Percentiles rank a stretch among this genome's conserved stretches.
phyloP scores from a whole-genome alignment of 2,329 filamentous ascomycete genomes.

The Septoria petroselini region DNA sequence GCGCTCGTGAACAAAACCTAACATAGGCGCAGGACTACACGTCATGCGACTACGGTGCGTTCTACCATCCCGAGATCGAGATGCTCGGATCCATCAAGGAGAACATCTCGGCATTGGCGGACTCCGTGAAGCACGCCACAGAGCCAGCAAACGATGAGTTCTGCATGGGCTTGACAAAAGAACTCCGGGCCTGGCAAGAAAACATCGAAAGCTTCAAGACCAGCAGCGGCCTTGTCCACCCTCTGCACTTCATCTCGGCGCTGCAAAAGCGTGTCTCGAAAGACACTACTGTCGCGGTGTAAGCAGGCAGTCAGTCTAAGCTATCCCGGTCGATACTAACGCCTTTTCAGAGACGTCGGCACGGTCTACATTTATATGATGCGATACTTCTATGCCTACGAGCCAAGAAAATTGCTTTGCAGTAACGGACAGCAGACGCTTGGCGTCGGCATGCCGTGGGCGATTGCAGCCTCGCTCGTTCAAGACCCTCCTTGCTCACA shows the following conservation, averaged over 20 bases:
- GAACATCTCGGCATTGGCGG: conserved; percentile 41
- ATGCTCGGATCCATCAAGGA: conserved; percentile 45
- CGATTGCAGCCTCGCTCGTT: conserved; percentile 47
- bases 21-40: conserved; percentile 37
- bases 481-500: conserved; percentile 44
- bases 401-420: conserved; percentile 47
- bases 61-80: conserved; percentile 45
- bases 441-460: conserved; percentile 50
- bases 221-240: conserved; percentile 42
- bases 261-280: conserved; percentile 44
- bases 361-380: conserved; percentile 52
- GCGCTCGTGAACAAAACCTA: not conserved
- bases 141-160: conserved; percentile 40
- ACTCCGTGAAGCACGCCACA: conserved; percentile 36
- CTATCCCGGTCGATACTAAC: not conserved
- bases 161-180: conserved; percentile 37
- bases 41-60: conserved; percentile 42
- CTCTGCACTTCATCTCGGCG: conserved; percentile 46
- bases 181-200: conserved; percentile 40
- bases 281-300: conserved; percentile 43
- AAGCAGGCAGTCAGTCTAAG: no score
- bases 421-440: conserved; percentile 52
- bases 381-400: conserved; percentile 47
- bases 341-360: conserved; percentile 44
- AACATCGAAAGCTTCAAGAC: conserved; percentile 24